Percentiles rank a stretch among this genome's conserved stretches.
phyloP scores from a whole-genome alignment of 768 basidiomycete species.

The Pholiota molesta region DNA sequence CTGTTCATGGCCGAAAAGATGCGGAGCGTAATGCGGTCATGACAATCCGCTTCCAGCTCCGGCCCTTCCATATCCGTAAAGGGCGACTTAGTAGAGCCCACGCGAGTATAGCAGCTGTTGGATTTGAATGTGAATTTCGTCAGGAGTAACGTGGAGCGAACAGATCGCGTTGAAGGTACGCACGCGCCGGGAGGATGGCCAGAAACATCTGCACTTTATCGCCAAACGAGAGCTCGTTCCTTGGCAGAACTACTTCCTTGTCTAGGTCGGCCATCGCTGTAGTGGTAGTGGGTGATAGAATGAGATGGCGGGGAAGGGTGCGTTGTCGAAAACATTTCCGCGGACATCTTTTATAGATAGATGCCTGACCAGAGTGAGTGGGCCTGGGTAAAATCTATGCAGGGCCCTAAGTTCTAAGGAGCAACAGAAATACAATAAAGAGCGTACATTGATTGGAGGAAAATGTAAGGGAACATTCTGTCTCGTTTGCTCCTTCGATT shows the following conservation, averaged over 20 bases:
- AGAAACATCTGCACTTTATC: conserved; percentile 13
- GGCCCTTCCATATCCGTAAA: conserved; percentile 18
- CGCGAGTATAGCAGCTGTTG: conserved; percentile 9
- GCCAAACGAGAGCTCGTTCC: conserved; percentile 11
- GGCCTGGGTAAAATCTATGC: neutral
- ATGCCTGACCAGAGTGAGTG: neutral
- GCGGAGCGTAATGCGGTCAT: conserved; percentile 9
- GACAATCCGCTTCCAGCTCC: conserved; percentile 18
- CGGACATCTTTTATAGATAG: neutral
- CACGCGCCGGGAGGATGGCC: conserved; percentile 15
- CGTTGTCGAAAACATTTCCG: neutral
- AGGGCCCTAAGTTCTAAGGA: neutral
- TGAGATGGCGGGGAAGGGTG: neutral
- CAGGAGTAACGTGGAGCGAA: no score
- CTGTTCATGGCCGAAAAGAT: conserved; percentile 11
- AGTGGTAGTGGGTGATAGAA: neutral
- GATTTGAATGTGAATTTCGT: neutral
- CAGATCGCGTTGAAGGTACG: neutral
- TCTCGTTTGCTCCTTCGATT: no score
- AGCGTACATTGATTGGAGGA: neutral
- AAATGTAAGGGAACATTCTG: neutral
- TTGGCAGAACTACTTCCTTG: conserved; percentile 9
- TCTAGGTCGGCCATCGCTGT: neutral
- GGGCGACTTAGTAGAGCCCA: conserved; percentile 19
- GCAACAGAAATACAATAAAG: neutral